These are phyloP conservation scores for Fusarium zealandicum DNA, from an alignment of 2,329 filamentous ascomycete genomes.

Conservation along the genomic window DNA sequence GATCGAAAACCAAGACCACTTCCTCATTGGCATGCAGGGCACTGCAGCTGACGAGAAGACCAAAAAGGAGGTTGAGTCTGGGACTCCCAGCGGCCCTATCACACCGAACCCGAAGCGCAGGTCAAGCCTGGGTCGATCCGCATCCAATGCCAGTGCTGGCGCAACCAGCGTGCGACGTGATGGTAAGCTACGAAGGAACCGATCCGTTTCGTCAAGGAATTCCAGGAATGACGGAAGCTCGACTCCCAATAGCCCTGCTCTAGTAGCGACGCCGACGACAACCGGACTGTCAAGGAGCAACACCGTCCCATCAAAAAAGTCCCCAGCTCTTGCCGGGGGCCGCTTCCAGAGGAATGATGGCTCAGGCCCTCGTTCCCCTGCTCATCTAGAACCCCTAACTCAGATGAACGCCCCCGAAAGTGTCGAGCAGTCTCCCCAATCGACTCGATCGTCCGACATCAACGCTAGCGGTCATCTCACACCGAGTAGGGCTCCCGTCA, in stretches of 20 bases:
- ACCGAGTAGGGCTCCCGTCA: conserved; percentile 41
- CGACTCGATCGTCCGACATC: conserved; percentile 43
- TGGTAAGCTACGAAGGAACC: conserved; percentile 82
- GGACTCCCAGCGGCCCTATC: conserved; percentile 59
- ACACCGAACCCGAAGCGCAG: conserved; percentile 62
- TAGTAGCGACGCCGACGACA: conserved; percentile 62
- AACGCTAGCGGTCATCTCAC: conserved; percentile 36
- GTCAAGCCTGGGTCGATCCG: conserved; percentile 65
- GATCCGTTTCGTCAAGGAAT: conserved; percentile 89
- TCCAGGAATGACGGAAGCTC: conserved; percentile 77
- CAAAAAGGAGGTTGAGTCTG: conserved; percentile 70
- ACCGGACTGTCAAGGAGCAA: conserved; percentile 75
- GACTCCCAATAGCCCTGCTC: conserved; percentile 70
- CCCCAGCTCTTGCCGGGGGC: conserved; percentile 71
- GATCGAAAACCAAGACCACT: conserved; percentile 98
- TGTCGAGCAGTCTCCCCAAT: conserved; percentile 35
- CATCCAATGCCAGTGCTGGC: conserved; percentile 87
- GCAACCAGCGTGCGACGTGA: conserved; percentile 86
- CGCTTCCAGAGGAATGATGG: conserved; percentile 63
- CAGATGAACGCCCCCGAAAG: conserved; percentile 42
- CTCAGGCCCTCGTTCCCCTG: conserved; percentile 43
- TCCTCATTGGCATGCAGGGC: conserved; percentile 97
- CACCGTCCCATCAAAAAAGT: conserved; percentile 90
- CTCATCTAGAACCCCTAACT: conserved; percentile 50
- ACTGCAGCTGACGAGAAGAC: conserved; percentile 93